A percentile compares a stretch with the other conserved stretches of the same genome.
These are phyloP conservation scores for Dictyostelium intermedium DNA, from an alignment of 78 protist species.

Conservation along the genomic window DNA sequence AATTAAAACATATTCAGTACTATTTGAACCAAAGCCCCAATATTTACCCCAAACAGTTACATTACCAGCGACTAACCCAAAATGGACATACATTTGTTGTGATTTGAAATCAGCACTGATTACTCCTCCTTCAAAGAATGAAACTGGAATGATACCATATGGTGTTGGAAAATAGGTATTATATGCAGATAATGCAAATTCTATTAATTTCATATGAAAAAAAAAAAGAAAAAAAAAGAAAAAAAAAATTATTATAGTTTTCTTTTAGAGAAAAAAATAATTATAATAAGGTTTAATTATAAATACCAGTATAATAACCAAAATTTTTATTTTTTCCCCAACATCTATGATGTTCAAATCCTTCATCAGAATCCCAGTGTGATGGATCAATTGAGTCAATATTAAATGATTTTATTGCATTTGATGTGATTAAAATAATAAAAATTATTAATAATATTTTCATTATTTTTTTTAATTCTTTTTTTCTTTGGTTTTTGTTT, in stretches of 20 bases:
- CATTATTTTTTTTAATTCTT: background rate
- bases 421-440: background rate
- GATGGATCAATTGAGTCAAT: background rate
- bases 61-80: background rate
- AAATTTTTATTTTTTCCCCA: background rate
- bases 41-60: background rate
- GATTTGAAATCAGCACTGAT: background rate
- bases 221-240: background rate
- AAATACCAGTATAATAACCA: background rate
- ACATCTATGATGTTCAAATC: background rate
- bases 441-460: background rate
- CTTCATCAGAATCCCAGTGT: background rate
- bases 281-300: background rate
- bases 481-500: background rate
- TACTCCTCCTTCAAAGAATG: background rate
- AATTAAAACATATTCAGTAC: background rate
- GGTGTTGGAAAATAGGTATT: constrained; percentile 2
- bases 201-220: background rate
- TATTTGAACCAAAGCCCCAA: background rate
- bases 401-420: background rate
- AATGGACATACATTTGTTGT: constrained; percentile 2
- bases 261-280: background rate
- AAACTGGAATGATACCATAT: background rate
- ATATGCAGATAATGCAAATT: background rate
- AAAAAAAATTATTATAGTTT: background rate